These are phyloP conservation scores for Magnusiomyces magnusii DNA, from an alignment of 1,139 yeast species.

Conservation along the genomic window DNA sequence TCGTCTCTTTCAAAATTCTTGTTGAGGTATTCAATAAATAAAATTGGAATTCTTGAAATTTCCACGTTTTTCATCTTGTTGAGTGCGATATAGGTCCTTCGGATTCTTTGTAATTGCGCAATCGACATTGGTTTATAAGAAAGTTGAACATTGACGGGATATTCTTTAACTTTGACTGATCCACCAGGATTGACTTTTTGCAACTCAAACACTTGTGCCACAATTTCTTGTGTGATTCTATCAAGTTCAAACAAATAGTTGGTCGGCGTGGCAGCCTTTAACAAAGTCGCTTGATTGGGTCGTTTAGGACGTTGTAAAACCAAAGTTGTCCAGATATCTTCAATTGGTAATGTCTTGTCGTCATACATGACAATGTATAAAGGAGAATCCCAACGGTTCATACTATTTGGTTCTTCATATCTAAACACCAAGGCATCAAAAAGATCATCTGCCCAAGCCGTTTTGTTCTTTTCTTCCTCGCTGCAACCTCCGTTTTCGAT, in stretches of 20 bases:
- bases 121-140: slow-evolving; percentile 59
- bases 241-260: slow-evolving; percentile 78
- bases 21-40: slow-evolving; percentile 69
- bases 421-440: slow-evolving; percentile 69
- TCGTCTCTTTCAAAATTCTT: slow-evolving; percentile 38
- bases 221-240: slow-evolving; percentile 56
- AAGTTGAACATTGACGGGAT: slow-evolving; percentile 43
- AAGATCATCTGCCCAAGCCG: slow-evolving; percentile 61
- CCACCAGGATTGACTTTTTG: slow-evolving; percentile 54
- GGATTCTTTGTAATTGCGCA: slow-evolving; percentile 73
- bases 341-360: slow-evolving; percentile 45
- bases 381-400: slow-evolving; percentile 93
- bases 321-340: slow-evolving; percentile 65
- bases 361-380: slow-evolving; percentile 62
- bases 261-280: slow-evolving; percentile 69
- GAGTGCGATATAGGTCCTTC: slow-evolving; percentile 72
- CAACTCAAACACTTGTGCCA: slow-evolving; percentile 50
- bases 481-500: slow-evolving; percentile 18
- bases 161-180: slow-evolving; percentile 36
- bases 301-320: slow-evolving; percentile 51
- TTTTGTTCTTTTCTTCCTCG: slow-evolving; percentile 19
- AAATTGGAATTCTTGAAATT: slow-evolving; percentile 52
- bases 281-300: slow-evolving; percentile 36
- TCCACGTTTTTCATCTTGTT: slow-evolving; percentile 72
- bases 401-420: slow-evolving; percentile 87